Evolutionary conservation across 768 basidiomycete genomes (phyloP).

Genomic region (Lenzites betulinus): DNA sequence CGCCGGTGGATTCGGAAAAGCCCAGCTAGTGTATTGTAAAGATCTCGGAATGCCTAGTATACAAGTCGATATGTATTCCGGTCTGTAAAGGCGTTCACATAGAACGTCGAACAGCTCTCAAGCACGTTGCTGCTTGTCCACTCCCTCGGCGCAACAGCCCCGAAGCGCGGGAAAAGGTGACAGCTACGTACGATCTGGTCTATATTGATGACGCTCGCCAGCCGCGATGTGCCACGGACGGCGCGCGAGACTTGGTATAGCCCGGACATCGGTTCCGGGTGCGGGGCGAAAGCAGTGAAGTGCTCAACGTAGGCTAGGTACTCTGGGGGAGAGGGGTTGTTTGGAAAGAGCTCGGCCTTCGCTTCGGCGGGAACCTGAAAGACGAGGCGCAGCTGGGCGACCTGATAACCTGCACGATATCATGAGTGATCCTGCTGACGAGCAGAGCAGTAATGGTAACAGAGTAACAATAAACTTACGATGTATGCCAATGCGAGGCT

Average conservation of each 20-base stretch:
- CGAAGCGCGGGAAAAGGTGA: conserved; percentile 12
- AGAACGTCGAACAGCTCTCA: conserved; percentile 7
- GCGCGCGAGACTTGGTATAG: conserved; percentile 30
- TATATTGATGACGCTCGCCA: conserved; percentile 10
- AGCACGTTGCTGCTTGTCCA: conserved; percentile 21
- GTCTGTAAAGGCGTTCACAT: conserved; percentile 14
- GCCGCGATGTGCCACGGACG: conserved; percentile 10
- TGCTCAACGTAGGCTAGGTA: conserved; percentile 37
- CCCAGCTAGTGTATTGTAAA: not conserved
- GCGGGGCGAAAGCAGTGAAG: conserved; percentile 27
- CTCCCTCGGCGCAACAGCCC: not conserved
- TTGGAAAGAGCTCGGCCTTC: conserved; percentile 1
- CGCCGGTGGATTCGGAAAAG: not conserved
- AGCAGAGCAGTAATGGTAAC: not conserved
- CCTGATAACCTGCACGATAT: conserved; percentile 17
- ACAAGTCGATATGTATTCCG: conserved; percentile 1
- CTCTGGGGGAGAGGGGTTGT: not conserved
- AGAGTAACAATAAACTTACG: not conserved
- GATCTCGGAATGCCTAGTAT: not conserved
- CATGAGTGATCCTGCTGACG: not conserved
- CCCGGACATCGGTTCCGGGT: conserved; percentile 23
- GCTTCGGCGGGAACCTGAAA: conserved; percentile 27
- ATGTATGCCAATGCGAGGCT: not conserved
- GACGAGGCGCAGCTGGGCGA: conserved; percentile 32
- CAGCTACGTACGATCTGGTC: conserved; percentile 7